Evolutionary conservation across 805 yeast species (phyloP), one percentile per base, ranked within the genome.

Genomic region (Ogataea siamensis): DNA sequence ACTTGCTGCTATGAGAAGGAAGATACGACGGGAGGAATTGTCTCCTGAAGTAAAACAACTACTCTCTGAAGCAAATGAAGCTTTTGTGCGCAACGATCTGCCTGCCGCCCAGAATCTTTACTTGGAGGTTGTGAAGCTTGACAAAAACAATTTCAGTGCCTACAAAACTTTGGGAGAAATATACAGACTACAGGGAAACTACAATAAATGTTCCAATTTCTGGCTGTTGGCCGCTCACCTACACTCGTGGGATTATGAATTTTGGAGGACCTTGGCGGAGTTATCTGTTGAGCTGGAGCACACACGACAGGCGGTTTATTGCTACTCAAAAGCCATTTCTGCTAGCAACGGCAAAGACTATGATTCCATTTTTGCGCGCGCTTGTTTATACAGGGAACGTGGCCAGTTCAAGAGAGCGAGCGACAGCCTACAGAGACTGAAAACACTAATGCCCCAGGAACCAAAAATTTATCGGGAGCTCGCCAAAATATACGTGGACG

Each of bases 101-200:
- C 74, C 71, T 20, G 68, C 64, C 1, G 91, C 94, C 0, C 72
- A 76, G 48, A 63, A 73, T 34, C 55, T 72, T 34, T 89, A 73
- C 60, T 64, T 69, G 48, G 86, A 77, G 44, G 94, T 87, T 9
- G 80, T 91, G 43, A 78, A 80, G 50, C 69, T 79, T 37, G 96
- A 88, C 54, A 81, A 86, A 10, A 75, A 76, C 47, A 83, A 85
- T 56, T 82, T 77, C 58, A 78, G 84, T 30, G 96, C 96, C 0
- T 89, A 89, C 67, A 82, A 84, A 52, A 84, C 94, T 0, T 63
- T 88, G 30, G 97, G 96, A 32, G 95, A 86, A 53, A 84, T 91
- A 32, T 82, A 84, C 47, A 71, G 77, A 39, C 66, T 74, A 36
- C 81, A 78, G 43, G 89, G 87, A 1, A 68, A 78, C 31, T 61